Conservation (phyloP, 345 rosid genomes). For the Populus alba region DNA sequence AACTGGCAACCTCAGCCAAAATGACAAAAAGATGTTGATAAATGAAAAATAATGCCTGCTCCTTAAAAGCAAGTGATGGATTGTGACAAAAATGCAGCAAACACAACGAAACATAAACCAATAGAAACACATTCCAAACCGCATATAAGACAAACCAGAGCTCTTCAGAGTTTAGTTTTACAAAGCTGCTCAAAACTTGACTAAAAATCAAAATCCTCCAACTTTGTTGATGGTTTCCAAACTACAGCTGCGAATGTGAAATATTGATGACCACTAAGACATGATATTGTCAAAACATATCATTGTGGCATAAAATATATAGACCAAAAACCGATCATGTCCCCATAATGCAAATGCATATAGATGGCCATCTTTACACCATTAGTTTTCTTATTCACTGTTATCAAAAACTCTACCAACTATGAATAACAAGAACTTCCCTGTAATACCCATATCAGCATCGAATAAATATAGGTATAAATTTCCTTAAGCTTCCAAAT, state of each 20-base stretch:
- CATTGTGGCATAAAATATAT: neutral
- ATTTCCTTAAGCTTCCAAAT: neutral
- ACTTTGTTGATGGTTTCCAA: neutral
- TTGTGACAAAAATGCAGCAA: no score
- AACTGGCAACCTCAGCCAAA: neutral
- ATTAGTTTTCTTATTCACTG: neutral
- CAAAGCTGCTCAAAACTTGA: neutral
- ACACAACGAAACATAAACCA: no score
- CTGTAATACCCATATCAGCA: neutral
- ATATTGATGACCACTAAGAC: neutral
- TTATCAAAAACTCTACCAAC: neutral
- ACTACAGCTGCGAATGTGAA: neutral
- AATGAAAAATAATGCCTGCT: no score
- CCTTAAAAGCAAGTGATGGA: no score
- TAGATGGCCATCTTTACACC: neutral
- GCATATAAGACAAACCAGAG: no score
- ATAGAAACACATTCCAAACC: no score
- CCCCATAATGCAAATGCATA: neutral
- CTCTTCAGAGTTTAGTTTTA: no score
- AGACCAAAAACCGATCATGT: neutral
- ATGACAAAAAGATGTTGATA: no score
- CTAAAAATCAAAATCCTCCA: neutral
- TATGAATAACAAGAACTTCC: neutral
- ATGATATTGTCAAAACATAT: neutral
- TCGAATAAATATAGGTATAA: neutral